phyloP scores from a whole-genome alignment of 768 basidiomycete genomes.

The Psilocybe cubensis region DNA sequence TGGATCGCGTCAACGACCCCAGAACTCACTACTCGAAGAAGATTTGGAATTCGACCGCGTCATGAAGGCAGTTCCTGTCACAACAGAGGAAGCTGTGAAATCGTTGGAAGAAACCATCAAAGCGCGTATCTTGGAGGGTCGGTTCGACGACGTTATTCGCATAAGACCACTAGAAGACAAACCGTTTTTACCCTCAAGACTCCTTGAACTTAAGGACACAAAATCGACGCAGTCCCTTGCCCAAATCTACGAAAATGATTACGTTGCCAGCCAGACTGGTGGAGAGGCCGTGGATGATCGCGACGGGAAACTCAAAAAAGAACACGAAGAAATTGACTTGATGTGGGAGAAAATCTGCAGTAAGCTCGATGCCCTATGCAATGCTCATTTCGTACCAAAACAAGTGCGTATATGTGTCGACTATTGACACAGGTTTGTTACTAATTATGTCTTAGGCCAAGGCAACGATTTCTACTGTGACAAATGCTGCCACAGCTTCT shows the following conservation, averaged over 20 bases:
- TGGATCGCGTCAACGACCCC: constrained; percentile 77
- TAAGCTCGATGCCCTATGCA: constrained; percentile 93
- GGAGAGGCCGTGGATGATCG: constrained; percentile 68
- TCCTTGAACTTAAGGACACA: constrained; percentile 87
- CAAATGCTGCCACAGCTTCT: constrained; percentile 79
- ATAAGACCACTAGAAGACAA: constrained; percentile 77
- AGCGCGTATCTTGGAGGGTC: constrained; percentile 78
- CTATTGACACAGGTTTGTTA: too few relatives aligned
- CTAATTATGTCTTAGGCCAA: constrained; percentile 88
- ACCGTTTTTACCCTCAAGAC: constrained; percentile 88
- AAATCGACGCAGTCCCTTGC: constrained; percentile 90
- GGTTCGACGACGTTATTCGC: constrained; percentile 94
- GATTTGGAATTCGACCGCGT: constrained; percentile 95
- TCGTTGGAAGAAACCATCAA: constrained; percentile 91
- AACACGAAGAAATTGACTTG: constrained; percentile 85
- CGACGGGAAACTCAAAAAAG: constrained; percentile 85
- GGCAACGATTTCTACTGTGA: constrained; percentile 80
- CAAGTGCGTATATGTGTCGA: constrained; percentile 54
- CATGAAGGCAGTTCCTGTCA: constrained; percentile 82
- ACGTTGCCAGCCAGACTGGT: constrained; percentile 65
- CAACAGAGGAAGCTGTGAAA: constrained; percentile 87
- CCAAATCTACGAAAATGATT: constrained; percentile 96
- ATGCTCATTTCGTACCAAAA: constrained; percentile 95
- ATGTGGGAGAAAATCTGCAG: constrained; percentile 85
- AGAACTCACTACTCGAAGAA: constrained; percentile 91